Evolutionary conservation across 345 rosid species (phyloP).

Genomic region (Limnanthes douglasii): DNA sequence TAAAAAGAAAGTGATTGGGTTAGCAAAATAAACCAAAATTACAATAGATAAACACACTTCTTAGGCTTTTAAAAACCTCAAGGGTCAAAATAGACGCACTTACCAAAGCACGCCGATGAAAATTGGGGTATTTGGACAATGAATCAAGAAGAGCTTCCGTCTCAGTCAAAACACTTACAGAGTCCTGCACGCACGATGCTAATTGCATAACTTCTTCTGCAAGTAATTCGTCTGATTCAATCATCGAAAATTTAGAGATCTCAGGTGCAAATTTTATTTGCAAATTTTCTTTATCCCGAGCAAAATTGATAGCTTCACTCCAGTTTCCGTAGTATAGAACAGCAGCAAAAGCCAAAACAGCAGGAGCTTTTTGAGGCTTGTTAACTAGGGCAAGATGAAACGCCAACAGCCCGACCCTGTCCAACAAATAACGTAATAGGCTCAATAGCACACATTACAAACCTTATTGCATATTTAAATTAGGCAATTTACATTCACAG

Average conservation of each 20-base stretch:
- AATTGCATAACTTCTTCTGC: conserved; percentile 43
- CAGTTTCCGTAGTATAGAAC: conserved; percentile 53
- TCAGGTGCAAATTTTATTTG: conserved; percentile 36
- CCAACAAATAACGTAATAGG: conserved; percentile 5
- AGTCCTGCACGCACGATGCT: conserved; percentile 29
- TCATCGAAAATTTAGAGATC: conserved; percentile 30
- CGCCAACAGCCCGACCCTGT: conserved; percentile 78
- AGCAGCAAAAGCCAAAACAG: conserved; percentile 54
- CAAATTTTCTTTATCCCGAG: conserved; percentile 27
- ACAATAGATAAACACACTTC: too few relatives aligned
- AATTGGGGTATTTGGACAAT: conserved; percentile 22
- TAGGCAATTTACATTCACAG: too few relatives aligned
- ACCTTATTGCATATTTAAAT: too few relatives aligned
- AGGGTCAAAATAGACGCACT: conserved; percentile 12
- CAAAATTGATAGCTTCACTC: conserved; percentile 50
- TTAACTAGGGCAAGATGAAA: conserved; percentile 72
- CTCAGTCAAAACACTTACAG: conserved; percentile 27
- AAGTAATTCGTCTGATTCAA: conserved; percentile 40
- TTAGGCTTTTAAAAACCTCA: too few relatives aligned
- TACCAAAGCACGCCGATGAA: conserved; percentile 36
- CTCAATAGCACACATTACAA: neutral
- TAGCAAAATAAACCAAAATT: too few relatives aligned
- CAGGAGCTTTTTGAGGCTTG: conserved; percentile 64
- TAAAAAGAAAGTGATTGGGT: too few relatives aligned
- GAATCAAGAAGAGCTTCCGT: conserved; percentile 14